Percentiles rank a stretch among this genome's conserved stretches.
Conservation (phyloP, 2,329 filamentous ascomycete genomes). For the Xylaria sp. region DNA sequence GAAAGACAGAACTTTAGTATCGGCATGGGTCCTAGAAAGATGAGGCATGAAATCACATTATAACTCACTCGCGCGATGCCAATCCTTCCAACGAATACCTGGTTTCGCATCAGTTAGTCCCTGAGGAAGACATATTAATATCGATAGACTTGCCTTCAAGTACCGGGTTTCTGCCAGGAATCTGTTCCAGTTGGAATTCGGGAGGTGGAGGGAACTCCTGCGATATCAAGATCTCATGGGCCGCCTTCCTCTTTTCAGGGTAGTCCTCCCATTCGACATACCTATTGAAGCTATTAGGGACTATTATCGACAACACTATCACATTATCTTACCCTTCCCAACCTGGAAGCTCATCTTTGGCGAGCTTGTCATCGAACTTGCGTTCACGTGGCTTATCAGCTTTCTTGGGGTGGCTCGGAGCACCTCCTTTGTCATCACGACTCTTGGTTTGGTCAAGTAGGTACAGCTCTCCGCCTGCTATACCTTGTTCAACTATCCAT, state of each 20-base stretch:
- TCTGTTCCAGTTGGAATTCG: constrained; percentile 65
- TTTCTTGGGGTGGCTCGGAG: constrained; percentile 8
- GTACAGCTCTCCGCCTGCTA: constrained; percentile 39
- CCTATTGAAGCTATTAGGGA: constrained; percentile 45
- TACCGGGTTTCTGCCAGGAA: constrained; percentile 68
- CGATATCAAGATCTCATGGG: constrained; percentile 63
- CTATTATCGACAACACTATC: background rate
- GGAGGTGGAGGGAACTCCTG: constrained; percentile 63
- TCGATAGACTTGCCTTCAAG: constrained; percentile 57
- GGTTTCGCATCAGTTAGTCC: constrained; percentile 1
- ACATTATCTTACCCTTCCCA: constrained; percentile 40
- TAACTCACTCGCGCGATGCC: constrained; percentile 59
- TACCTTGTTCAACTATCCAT: constrained; percentile 42
- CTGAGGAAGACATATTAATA: background rate
- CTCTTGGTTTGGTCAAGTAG: constrained; percentile 41
- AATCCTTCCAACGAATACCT: constrained; percentile 63
- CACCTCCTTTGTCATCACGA: constrained; percentile 7
- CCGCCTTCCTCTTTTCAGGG: constrained; percentile 72
- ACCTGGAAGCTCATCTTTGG: constrained; percentile 39
- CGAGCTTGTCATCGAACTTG: constrained; percentile 39
- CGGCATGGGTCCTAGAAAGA: background rate
- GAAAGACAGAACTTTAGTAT: background rate
- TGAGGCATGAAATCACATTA: background rate
- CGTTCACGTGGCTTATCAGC: constrained; percentile 8
- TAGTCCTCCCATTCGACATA: constrained; percentile 78